These are phyloP conservation scores for Pinus albicaulis DNA, from an alignment of 75 land plant species.

Conservation along the genomic window DNA sequence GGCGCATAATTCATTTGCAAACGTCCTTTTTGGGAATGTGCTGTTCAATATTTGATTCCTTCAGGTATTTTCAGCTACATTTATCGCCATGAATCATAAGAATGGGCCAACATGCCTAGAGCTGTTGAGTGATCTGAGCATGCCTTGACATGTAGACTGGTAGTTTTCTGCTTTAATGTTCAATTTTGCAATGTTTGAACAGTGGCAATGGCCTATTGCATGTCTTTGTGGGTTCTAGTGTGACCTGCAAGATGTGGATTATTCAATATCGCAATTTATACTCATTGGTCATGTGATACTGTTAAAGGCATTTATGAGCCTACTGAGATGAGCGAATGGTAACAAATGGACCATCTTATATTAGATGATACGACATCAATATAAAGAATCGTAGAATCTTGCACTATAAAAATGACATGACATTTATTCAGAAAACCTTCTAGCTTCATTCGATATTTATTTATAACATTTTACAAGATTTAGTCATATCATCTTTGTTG, in stretches of 20 bases:
- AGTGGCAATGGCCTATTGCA: not conserved
- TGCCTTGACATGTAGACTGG: not conserved
- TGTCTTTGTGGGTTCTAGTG: not conserved
- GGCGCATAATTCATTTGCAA: not conserved
- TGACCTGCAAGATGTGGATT: not conserved
- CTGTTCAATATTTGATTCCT: slow-evolving; percentile 45
- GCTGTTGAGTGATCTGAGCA: slow-evolving; percentile 44
- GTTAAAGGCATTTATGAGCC: not conserved
- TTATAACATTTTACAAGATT: not conserved
- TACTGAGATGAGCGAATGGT: not conserved
- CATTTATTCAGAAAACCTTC: not conserved
- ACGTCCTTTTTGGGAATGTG: slow-evolving; percentile 53
- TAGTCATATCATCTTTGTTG: not conserved
- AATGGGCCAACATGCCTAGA: too few species aligned
- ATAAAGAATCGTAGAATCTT: not conserved
- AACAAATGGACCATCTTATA: not conserved
- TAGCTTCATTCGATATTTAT: not conserved
- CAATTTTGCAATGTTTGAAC: not conserved
- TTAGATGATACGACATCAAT: not conserved
- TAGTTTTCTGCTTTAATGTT: too few species aligned
- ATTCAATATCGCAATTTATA: not conserved
- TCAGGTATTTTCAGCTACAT: slow-evolving; percentile 52
- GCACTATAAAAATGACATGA: not conserved
- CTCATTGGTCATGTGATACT: not conserved
- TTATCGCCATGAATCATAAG: slow-evolving; percentile 33